These are phyloP conservation scores for Geotrichum europaeum DNA, from an alignment of 1,139 yeast species.

Conservation along the genomic window DNA sequence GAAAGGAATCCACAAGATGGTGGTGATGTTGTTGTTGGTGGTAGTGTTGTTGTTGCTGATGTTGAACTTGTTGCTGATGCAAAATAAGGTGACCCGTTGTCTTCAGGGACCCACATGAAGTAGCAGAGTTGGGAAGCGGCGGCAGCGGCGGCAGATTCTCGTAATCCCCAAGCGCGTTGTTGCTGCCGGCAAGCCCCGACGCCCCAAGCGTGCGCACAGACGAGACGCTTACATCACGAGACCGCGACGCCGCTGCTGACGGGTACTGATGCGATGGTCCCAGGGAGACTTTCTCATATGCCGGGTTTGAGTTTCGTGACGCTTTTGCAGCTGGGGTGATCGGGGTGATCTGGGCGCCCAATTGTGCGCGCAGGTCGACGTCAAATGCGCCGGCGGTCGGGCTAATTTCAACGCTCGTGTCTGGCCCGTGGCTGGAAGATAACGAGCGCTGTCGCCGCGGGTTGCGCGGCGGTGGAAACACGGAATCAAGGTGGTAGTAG, in stretches of 20 bases:
- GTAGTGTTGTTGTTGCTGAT: conserved; percentile 5
- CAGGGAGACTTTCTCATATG: not conserved
- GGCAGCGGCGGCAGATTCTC: not conserved
- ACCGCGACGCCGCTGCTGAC: not conserved
- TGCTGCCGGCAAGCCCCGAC: not conserved
- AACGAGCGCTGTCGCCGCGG: not conserved
- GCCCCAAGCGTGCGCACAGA: not conserved
- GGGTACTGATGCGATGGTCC: not conserved
- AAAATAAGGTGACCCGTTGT: conserved; percentile 1
- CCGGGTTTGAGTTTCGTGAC: not conserved
- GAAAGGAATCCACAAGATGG: not conserved
- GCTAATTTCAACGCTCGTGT: not conserved
- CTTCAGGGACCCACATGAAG: not conserved
- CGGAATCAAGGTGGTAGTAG: not conserved
- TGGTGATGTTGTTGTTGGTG: not conserved
- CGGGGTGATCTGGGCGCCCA: not conserved
- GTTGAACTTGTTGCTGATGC: conserved; percentile 13
- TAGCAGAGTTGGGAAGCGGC: not conserved
- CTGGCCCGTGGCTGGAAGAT: not conserved
- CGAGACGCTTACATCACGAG: not conserved
- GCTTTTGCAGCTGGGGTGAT: not conserved
- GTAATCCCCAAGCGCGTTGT: not conserved
- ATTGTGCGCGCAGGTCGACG: not conserved
- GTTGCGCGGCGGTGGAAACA: not conserved
- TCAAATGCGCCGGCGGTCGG: not conserved